Base-by-base conservation (phyloP, 1,139 yeast genomes). In the Candida sanyaensis region DNA sequence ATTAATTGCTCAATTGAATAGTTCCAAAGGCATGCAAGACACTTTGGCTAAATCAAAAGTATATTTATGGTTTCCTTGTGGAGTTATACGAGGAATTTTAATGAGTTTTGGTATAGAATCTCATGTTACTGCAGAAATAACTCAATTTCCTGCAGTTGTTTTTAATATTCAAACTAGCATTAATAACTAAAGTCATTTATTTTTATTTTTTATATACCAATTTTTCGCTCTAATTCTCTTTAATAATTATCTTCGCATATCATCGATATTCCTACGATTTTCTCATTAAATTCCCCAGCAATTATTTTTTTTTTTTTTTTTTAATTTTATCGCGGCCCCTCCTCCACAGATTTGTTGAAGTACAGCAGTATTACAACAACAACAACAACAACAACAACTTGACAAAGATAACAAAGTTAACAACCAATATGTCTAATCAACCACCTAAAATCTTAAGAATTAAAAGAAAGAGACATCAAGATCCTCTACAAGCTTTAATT, bases 381-480 rank as follows among this genome's bases (percentile, higher is more conserved):
- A 17, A 17, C 5, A 1, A n/a, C 49, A 17, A 17, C 26, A 17
- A 30, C 41, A 24, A 12, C 37, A 31, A n/a, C n/a, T n/a, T n/a
- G n/a, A n/a, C n/a, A n/a, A n/a, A n/a, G n/a, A 1, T 17, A 17
- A 17, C 21, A 17, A 17, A 2, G 2, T 17, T 2, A 17, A 17
- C 21, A 17, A 17, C 21, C 21, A 17, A 17, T 17, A 17, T 37
- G 37, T 39, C 36, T 31, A 46, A 11, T 26, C 53, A 62, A 32
- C 77, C 75, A 8, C 92, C 91, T 2, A 75, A 76, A 49, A 74
- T 87, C 17, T 82, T 91, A 44, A 77, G 97, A 50, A 86, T 92
- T 64, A 92, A 92, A 67, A 77, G 98, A 53, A 86, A 87, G 61
- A 77, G 96, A 51, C 84, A 83, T 47, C 95, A 89, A 59, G 96